Evolutionary conservation across 2,329 filamentous ascomycete genomes (phyloP).

Genomic region (Venturia pyrina): DNA sequence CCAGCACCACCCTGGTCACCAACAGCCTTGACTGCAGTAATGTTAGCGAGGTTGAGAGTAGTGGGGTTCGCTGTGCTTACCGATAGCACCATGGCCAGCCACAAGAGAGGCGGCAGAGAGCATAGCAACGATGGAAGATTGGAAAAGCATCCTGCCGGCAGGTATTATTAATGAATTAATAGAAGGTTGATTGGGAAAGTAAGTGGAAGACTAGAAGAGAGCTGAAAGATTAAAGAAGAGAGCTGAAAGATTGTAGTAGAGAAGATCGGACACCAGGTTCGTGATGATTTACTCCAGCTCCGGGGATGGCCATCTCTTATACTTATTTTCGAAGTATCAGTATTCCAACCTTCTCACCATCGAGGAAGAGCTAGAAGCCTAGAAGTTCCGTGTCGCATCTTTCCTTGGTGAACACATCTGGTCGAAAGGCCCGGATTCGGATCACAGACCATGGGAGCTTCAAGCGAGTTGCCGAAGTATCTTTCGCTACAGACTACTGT

Average conservation of each 20-base stretch:
- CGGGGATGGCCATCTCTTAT: neutral
- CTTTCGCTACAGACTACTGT: neutral
- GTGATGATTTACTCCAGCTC: constrained; percentile 4
- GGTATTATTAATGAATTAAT: constrained; percentile 7
- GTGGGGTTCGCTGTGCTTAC: neutral
- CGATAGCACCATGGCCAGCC: constrained; percentile 51
- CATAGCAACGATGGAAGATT: constrained; percentile 36
- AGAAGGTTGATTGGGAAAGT: neutral
- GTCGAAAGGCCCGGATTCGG: neutral
- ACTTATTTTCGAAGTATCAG: neutral
- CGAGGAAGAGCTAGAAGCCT: neutral
- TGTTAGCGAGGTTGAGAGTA: neutral
- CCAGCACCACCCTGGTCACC: constrained; percentile 48
- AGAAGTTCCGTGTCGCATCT: neutral
- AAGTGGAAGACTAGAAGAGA: constrained; percentile 4
- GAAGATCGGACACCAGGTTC: constrained; percentile 10
- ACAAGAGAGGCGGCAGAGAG: constrained; percentile 46
- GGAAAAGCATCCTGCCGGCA: constrained; percentile 31
- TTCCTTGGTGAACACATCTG: neutral
- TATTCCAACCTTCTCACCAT: neutral
- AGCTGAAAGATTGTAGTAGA: constrained; percentile 1
- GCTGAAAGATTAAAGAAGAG: neutral
- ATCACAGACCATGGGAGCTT: neutral
- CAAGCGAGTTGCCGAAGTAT: neutral
- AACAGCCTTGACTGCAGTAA: constrained; percentile 35